phyloP scores from a whole-genome alignment of 306 rosid genomes.

The Potentilla sterilis region DNA sequence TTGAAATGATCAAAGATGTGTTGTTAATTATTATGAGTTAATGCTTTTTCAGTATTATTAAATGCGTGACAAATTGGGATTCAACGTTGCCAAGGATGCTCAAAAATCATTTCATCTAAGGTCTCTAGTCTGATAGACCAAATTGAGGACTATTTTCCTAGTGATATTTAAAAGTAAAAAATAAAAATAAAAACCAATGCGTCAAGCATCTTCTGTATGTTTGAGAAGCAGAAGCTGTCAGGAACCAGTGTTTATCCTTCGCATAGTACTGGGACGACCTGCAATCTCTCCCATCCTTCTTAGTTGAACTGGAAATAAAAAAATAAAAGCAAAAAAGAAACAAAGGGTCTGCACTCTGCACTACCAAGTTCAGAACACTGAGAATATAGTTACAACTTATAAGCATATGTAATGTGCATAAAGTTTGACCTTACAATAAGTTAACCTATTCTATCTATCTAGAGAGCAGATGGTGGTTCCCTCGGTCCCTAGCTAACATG shows the following conservation, averaged over 20 bases:
- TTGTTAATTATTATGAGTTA: too few species aligned
- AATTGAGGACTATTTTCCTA: not conserved
- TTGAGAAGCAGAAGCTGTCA: not conserved
- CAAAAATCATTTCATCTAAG: not conserved
- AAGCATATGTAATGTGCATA: not conserved
- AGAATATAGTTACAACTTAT: conserved; percentile 13
- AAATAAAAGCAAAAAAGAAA: not conserved
- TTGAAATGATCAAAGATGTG: too few species aligned
- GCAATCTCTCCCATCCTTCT: not conserved
- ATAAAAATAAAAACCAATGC: too few species aligned
- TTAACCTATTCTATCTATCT: not conserved
- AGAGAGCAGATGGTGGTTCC: not conserved
- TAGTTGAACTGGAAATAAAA: not conserved
- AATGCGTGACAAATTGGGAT: not conserved
- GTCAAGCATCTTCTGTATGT: not conserved
- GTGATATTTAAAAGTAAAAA: too few species aligned
- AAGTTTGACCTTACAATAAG: not conserved
- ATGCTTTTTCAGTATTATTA: not conserved
- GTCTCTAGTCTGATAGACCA: not conserved
- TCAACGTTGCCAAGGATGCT: not conserved
- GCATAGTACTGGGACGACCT: not conserved
- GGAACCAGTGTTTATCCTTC: not conserved
- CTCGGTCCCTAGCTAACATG: not conserved
- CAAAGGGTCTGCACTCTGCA: not conserved
- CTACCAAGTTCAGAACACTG: not conserved